Conservation (phyloP, 1,139 yeast genomes). For the Kodamaea anthophila region DNA sequence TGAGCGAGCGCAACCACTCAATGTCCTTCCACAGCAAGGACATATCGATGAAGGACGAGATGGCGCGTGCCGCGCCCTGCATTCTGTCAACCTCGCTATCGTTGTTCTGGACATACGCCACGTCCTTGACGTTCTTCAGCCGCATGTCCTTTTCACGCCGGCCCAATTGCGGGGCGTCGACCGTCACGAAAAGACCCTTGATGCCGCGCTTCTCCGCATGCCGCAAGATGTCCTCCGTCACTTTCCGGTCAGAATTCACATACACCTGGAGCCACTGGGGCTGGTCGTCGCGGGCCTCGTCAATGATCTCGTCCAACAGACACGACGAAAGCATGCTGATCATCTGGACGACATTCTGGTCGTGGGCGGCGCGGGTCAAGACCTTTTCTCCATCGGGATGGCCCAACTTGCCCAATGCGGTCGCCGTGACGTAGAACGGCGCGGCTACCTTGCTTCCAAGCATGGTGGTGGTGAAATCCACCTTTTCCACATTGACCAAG, state of each 20-base stretch:
- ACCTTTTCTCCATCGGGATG: constrained; percentile 76
- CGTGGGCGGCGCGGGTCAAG: constrained; percentile 67
- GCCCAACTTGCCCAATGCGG: constrained; percentile 77
- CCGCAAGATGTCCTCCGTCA: constrained; percentile 54
- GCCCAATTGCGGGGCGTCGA: constrained; percentile 94
- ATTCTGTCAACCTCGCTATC: constrained; percentile 43
- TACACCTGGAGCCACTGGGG: constrained; percentile 90
- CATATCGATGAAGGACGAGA: constrained; percentile 76
- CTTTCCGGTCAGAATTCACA: constrained; percentile 61
- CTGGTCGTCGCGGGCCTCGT: constrained; percentile 43
- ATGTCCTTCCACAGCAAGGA: constrained; percentile 57
- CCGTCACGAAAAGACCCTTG: constrained; percentile 78
- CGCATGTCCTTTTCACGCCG: constrained; percentile 72
- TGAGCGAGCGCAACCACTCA: constrained; percentile 48
- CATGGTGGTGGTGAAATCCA: constrained; percentile 36
- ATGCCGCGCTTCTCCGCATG: constrained; percentile 74
- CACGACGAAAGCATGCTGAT: constrained; percentile 75
- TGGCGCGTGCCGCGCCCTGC: constrained; percentile 78
- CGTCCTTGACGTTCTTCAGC: constrained; percentile 32
- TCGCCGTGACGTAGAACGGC: constrained; percentile 75
- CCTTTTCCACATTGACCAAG: constrained; percentile 59
- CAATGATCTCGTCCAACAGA: constrained; percentile 65
- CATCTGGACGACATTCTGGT: constrained; percentile 69
- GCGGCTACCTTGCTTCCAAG: constrained; percentile 31
- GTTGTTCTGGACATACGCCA: constrained; percentile 52